Percentiles rank a stretch among this genome's conserved stretches.
Evolutionary conservation across 2,329 filamentous ascomycete genomes (phyloP).

Genomic region (Clonostachys rhizophaga): DNA sequence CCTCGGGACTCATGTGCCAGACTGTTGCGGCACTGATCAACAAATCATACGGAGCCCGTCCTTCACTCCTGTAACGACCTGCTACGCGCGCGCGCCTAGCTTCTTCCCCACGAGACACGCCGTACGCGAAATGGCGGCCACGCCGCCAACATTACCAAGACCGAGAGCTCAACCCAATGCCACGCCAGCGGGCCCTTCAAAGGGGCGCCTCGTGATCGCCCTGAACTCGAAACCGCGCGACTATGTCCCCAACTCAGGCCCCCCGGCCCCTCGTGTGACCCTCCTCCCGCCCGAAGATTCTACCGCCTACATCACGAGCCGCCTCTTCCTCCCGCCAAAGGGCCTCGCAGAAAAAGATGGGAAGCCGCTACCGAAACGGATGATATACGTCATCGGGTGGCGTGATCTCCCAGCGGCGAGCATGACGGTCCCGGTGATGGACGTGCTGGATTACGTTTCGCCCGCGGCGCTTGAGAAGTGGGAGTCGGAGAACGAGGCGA

Average conservation of each 20-base stretch:
- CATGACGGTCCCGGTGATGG: slow-evolving; percentile 37
- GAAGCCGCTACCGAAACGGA: slow-evolving; percentile 29
- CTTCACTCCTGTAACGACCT: too few species aligned
- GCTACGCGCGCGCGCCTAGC: too few species aligned
- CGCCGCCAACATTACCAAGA: too few species aligned
- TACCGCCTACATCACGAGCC: slow-evolving; percentile 52
- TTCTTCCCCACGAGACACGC: too few species aligned
- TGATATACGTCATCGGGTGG: slow-evolving; percentile 53
- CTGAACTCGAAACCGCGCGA: slow-evolving; percentile 8
- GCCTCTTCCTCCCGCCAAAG: slow-evolving; percentile 35
- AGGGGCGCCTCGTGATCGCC: neutral
- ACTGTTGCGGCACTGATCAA: too few species aligned
- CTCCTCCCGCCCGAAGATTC: slow-evolving; percentile 43
- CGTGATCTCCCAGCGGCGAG: slow-evolving; percentile 44
- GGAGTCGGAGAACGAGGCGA: slow-evolving; percentile 40
- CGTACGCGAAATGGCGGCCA: too few species aligned
- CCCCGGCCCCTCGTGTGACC: slow-evolving; percentile 38
- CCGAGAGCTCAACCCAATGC: too few species aligned
- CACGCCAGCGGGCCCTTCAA: neutral
- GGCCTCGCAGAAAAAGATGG: slow-evolving; percentile 23
- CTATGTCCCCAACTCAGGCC: slow-evolving; percentile 42
- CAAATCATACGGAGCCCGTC: too few species aligned
- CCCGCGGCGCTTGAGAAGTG: slow-evolving; percentile 50
- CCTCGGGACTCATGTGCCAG: too few species aligned
- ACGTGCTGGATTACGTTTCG: slow-evolving; percentile 55